Evolutionary conservation across 1,139 yeast species (phyloP).

Genomic region (Arxiozyma bovina): DNA sequence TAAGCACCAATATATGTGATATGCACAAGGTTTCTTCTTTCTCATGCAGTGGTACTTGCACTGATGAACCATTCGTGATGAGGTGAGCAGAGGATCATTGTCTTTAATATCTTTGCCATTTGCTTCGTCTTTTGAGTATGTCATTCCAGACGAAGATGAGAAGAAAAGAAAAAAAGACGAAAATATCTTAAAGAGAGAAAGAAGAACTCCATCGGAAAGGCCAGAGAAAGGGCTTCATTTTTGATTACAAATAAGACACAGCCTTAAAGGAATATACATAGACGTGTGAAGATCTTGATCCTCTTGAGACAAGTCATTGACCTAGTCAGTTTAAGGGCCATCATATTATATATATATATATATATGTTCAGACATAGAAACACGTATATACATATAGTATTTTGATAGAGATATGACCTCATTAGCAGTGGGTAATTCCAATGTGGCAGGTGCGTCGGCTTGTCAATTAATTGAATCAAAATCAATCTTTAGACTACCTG

Average conservation of each 20-base stretch:
- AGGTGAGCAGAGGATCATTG: neutral
- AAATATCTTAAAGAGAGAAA: too few species aligned
- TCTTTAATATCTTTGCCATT: too few species aligned
- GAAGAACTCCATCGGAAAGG: too few species aligned
- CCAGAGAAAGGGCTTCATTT: too few species aligned
- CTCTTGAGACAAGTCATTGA: neutral
- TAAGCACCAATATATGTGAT: too few species aligned
- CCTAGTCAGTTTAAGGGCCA: neutral
- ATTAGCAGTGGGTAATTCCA: neutral
- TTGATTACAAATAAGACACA: too few species aligned
- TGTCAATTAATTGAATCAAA: neutral
- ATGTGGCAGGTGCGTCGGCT: neutral
- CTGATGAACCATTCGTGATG: too few species aligned
- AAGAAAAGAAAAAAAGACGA: neutral
- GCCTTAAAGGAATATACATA: too few species aligned
- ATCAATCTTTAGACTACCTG: conserved; percentile 2
- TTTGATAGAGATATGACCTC: neutral
- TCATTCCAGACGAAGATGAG: neutral
- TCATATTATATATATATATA: too few species aligned
- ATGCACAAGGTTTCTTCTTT: too few species aligned
- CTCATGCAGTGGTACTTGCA: too few species aligned
- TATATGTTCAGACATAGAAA: too few species aligned
- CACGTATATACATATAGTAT: neutral
- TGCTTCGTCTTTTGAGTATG: neutral
- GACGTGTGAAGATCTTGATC: neutral